Base-by-base conservation (phyloP, 176 grass and related monocot genomes). In the Musa troglodytarum region DNA sequence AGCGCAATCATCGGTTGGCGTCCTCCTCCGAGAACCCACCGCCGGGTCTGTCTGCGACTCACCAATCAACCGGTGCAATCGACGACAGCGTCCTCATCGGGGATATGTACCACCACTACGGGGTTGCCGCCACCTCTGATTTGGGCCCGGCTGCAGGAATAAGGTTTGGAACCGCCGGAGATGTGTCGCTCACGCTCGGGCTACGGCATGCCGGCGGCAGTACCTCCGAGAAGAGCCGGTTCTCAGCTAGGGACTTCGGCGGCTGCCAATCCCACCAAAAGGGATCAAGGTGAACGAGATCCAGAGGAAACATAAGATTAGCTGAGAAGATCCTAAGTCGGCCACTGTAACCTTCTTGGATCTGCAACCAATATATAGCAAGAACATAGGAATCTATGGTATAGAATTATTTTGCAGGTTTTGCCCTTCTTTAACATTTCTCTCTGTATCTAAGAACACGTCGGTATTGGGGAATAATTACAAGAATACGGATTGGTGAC, bases 111-210 rank as follows among this genome's bases (percentile, higher is more conserved):
- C 87, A 92, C 68, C 86, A 89, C 70, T 43, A 43, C 34, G 34
- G 34, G 34, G 34, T 43, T 43, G 34, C 34, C 34, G 34, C 34
- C 34, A 43, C 34, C 34, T 43, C 34, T 43, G 34, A 4, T 43
- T 5, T 43, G 83, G 89, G 77, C 23, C 77, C 83, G 23, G 72
- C 80, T 1, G 57, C 79, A 62, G 75, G 87, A 80, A 54, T 91
- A 81, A 84, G 90, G 69, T 89, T 90, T 52, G 90, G 88, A 9
- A 65, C 78, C 0, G 82, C 83, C 2, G 86, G 95, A 56, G 88
- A 94, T 65, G 95, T 99, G 53, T 99, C 95, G 8, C 84, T 99
- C 26, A 99, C 95, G 17, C 84, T 99, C 22, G 95, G 90, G 50
- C 76, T 99, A 52, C 95, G 82, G 76, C 95, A 99, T 65, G 90